Evolutionary conservation across 768 basidiomycete genomes (phyloP).

Genomic region (Exidia glandulosa): DNA sequence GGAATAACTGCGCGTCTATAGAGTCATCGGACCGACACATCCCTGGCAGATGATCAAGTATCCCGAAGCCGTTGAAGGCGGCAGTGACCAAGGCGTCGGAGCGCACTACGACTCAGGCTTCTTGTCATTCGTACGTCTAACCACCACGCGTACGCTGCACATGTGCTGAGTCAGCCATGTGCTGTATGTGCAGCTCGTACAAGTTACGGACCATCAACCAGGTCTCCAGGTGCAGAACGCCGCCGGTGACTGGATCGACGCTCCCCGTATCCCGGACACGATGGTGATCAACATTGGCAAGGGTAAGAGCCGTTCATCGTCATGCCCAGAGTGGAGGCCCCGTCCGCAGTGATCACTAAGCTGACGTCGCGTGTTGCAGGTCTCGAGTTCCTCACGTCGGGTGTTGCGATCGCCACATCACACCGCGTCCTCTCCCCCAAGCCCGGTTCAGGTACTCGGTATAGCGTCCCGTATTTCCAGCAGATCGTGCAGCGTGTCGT

Average conservation of each 20-base stretch:
- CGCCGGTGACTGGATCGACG: constrained; percentile 73
- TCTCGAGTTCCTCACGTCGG: constrained; percentile 65
- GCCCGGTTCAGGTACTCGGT: constrained; percentile 45
- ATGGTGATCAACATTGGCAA: constrained; percentile 79
- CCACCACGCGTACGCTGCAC: neutral
- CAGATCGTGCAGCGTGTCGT: constrained; percentile 51
- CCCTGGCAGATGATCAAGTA: constrained; percentile 51
- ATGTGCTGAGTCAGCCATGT: neutral
- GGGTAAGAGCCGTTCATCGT: constrained; percentile 29
- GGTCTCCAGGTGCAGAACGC: constrained; percentile 80
- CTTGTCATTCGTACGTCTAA: constrained; percentile 57
- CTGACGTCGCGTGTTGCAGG: constrained; percentile 27
- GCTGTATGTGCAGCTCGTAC: constrained; percentile 59
- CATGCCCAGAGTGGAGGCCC: too few species aligned
- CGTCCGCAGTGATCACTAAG: neutral
- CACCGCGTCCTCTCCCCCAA: constrained; percentile 68
- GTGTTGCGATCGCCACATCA: constrained; percentile 68
- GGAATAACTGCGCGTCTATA: neutral
- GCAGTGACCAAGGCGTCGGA: constrained; percentile 60
- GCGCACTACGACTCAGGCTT: constrained; percentile 79
- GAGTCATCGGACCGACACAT: neutral
- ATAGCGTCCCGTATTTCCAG: constrained; percentile 82
- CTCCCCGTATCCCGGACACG: constrained; percentile 63
- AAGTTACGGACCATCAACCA: constrained; percentile 67
- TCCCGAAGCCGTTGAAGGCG: constrained; percentile 35